A percentile compares a stretch with the other conserved stretches of the same genome.
Conservation (phyloP, 2,329 filamentous ascomycete species). For the Ophiostoma novo-ulmi region DNA sequence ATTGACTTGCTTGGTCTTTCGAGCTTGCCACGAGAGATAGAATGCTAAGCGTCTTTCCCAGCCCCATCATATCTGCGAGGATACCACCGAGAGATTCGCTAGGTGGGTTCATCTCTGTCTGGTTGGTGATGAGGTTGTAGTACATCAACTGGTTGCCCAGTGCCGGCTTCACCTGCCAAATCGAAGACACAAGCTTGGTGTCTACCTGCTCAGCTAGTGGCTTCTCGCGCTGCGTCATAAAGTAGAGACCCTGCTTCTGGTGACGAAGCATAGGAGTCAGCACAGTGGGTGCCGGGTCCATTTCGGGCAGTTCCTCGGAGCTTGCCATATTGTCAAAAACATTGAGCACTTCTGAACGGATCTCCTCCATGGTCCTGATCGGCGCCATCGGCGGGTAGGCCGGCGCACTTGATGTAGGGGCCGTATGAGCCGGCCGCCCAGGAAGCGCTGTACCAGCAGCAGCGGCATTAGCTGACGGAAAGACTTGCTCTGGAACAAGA, state of each 20-base stretch:
- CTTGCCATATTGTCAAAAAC: conserved; percentile 83
- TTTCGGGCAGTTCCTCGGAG: conserved; percentile 68
- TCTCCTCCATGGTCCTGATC: conserved; percentile 71
- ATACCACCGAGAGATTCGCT: conserved; percentile 67
- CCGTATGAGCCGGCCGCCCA: not conserved
- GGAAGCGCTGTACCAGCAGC: not conserved
- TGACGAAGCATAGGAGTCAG: conserved; percentile 69
- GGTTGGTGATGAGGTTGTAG: conserved; percentile 80
- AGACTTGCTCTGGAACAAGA: conserved; percentile 57
- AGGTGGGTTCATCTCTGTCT: conserved; percentile 55
- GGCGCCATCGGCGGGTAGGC: not conserved
- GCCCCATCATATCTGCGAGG: conserved; percentile 80
- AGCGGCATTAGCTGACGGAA: conserved; percentile 28
- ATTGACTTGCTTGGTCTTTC: conserved; percentile 56
- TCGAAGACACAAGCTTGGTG: conserved; percentile 57
- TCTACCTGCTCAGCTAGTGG: conserved; percentile 56
- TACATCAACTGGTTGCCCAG: conserved; percentile 55
- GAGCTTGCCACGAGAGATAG: conserved; percentile 70
- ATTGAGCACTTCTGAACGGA: conserved; percentile 74
- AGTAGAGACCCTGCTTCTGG: conserved; percentile 84
- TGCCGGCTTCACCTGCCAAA: conserved; percentile 64
- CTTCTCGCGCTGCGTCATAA: conserved; percentile 75
- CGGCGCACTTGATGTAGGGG: not conserved
- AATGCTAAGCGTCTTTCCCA: conserved; percentile 84
- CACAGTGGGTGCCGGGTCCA: conserved; percentile 59